phyloP scores from a whole-genome alignment of 768 basidiomycete species.

The Trametes gibbosa region DNA sequence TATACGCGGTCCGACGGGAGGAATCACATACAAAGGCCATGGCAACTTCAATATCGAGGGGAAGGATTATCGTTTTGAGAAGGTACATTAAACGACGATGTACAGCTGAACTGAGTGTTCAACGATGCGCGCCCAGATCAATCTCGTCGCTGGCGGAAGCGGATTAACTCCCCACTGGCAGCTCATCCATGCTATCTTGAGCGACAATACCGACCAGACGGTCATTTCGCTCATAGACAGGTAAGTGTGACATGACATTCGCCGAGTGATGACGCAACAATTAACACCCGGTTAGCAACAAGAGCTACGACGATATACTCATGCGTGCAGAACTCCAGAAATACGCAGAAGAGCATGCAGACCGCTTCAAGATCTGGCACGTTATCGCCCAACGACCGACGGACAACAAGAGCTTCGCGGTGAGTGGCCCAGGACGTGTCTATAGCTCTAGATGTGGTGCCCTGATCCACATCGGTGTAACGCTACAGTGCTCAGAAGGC shows the following conservation, averaged over 20 bases:
- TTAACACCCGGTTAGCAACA: no score
- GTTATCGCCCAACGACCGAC: constrained; percentile 11
- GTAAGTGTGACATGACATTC: background rate
- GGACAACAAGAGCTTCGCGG: constrained; percentile 9
- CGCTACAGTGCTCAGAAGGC: constrained; percentile 14
- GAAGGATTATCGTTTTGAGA: constrained; percentile 18
- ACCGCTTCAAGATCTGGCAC: constrained; percentile 25
- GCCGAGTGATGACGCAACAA: background rate
- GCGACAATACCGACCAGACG: constrained; percentile 17
- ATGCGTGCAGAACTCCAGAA: constrained; percentile 20
- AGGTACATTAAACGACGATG: no score
- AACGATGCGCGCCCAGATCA: constrained; percentile 21
- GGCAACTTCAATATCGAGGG: constrained; percentile 22
- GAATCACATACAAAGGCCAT: constrained; percentile 20
- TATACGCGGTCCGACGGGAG: constrained; percentile 22
- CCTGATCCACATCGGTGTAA: background rate
- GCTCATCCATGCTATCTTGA: constrained; percentile 24
- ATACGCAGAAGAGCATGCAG: constrained; percentile 16
- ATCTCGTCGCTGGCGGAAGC: constrained; percentile 24
- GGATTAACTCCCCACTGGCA: constrained; percentile 27
- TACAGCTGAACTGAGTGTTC: no score
- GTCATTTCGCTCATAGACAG: constrained; percentile 21
- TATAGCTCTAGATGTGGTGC: background rate
- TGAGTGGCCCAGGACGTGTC: background rate
- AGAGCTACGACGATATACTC: constrained; percentile 22